These are phyloP conservation scores for Eucalyptus paniculata DNA, from an alignment of 345 rosid genomes.

Conservation along the genomic window DNA sequence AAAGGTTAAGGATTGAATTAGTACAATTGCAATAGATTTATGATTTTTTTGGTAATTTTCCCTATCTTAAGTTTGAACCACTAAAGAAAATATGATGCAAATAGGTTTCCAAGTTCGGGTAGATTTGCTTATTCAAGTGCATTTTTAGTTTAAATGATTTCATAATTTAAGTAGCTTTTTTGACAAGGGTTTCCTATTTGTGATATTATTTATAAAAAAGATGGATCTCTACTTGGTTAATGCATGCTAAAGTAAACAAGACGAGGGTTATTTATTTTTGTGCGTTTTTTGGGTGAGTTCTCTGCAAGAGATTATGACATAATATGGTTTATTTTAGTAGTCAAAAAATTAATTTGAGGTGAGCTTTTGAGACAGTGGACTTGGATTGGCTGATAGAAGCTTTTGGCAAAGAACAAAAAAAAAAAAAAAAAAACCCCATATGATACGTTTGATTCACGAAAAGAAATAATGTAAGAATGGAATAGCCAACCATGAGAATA, in stretches of 20 bases:
- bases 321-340: background rate
- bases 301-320: background rate
- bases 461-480: background rate
- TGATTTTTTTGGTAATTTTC: no score
- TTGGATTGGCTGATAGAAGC: background rate
- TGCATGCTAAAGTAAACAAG: background rate
- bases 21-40: no score
- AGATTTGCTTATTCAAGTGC: background rate
- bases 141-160: no score
- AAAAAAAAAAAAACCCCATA: no score
- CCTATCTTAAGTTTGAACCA: background rate
- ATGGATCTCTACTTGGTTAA: no score
- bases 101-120: background rate
- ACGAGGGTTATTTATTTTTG: background rate
- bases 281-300: background rate
- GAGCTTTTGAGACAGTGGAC: background rate
- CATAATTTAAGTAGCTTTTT: no score
- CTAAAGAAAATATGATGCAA: background rate
- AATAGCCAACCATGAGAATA: background rate
- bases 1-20: rapidly evolving
- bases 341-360: background rate
- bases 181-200: no score
- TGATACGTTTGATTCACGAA: background rate
- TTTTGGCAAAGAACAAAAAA: background rate
- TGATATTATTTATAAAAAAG: no score